Conservation (phyloP, 139 green algal genomes). For the Tetraselmis chui region DNA sequence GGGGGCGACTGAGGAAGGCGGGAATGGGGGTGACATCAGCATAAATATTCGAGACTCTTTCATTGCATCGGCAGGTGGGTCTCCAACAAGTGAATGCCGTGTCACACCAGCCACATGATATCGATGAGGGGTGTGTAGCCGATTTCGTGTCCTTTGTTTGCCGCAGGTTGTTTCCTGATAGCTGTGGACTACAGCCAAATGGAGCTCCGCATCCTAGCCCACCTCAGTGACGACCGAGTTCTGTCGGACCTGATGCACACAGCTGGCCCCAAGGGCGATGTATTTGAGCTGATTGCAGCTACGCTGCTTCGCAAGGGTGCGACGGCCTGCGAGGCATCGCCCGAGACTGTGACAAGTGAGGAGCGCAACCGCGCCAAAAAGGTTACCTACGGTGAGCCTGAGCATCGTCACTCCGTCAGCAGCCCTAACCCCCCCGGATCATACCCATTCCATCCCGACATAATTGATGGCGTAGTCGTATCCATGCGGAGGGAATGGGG, state of each 20-base stretch:
- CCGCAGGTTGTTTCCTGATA: conserved; percentile 14
- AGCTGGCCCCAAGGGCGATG: conserved; percentile 26
- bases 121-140: neutral
- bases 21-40: too few species aligned
- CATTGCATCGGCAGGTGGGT: conserved; percentile 26
- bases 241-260: conserved; percentile 34
- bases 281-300: conserved; percentile 46
- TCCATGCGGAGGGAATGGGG: too few species aligned
- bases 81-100: too few species aligned
- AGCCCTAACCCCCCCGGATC: too few species aligned
- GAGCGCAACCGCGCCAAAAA: conserved; percentile 54
- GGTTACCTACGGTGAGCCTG: conserved; percentile 48
- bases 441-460: too few species aligned
- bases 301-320: conserved; percentile 19
- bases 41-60: conserved; percentile 48
- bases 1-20: too few species aligned
- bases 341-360: conserved; percentile 6
- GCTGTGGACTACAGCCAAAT: conserved; percentile 43
- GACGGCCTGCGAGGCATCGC: neutral
- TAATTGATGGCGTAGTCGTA: too few species aligned
- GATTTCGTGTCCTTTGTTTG: neutral
- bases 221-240: conserved; percentile 37
- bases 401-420: too few species aligned
- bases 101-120: too few species aligned
- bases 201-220: conserved; percentile 56